Base-by-base conservation (phyloP, 257 asterid species). In the Fraxinus pennsylvanica region DNA sequence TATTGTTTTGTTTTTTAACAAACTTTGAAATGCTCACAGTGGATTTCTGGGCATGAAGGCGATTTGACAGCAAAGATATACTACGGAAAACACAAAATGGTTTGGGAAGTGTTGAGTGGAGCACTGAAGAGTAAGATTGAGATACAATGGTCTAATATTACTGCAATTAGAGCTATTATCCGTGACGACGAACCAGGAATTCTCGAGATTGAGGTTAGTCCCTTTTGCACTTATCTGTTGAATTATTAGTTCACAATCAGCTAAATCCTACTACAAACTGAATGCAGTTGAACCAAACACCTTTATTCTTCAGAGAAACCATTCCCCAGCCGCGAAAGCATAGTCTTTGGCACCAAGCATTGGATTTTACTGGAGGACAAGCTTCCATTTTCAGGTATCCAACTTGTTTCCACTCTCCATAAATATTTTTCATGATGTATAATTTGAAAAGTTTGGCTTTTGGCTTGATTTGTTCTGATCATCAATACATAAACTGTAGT, bases 91-190 rank as follows among this genome's bases (percentile, higher is more conserved):
- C 84, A 81, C 1, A 91, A 89, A 71, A 45, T 94, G 73, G 97
- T 92, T 0, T 94, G 98, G 98, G 98, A 94, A 82, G 68, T 92
- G 12, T 54, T 94, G 12, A 92, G 84, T 1, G 93, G 97, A 5
- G 76, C 90, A 9, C 30, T 94, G 74, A 92, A 94, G 87, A 86
- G 83, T 36, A 94, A 92, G 88, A 89, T 94, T 71, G 98, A 94
- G 59, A 76, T 94, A 1, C 89, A 85, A 50, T 94, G 97, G 97
- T 82, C 88, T 1, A 87, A 91, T 57, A 92, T 94, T 6, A 39
- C 66, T 5, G 97, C 87, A 0, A 90, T 94, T 59, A 77, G 87
- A 70, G 97, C 92, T 25, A 6, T 38, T 7, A 77, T 29, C 1
- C 32, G 9, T 7, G 86, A 82, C 0, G 74, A 83, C 22, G 70